Conservation (phyloP, 2,329 filamentous ascomycete genomes). For the Elsinoe ampelina region DNA sequence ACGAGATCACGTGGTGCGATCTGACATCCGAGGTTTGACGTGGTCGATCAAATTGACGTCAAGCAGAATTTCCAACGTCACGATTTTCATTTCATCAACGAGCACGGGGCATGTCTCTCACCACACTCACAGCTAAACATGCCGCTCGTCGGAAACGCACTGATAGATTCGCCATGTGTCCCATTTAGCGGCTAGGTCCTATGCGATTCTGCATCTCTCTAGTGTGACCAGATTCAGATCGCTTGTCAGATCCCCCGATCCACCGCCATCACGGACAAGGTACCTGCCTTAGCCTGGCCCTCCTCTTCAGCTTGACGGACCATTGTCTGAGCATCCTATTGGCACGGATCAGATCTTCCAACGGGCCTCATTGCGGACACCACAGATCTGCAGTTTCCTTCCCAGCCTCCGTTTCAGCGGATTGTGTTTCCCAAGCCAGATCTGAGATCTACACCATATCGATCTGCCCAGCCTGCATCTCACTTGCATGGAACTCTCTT, state of each 20-base stretch:
- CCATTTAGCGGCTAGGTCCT: background rate
- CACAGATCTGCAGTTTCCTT: background rate
- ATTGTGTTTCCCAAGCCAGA: background rate
- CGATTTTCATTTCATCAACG: background rate
- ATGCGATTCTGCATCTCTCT: background rate
- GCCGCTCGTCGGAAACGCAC: background rate
- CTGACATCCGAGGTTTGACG: background rate
- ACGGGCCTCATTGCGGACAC: too few species aligned
- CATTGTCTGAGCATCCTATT: background rate
- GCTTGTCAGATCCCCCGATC: background rate
- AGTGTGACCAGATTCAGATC: background rate
- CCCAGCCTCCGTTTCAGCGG: slow-evolving; percentile 4
- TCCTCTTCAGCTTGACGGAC: background rate
- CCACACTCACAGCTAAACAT: background rate
- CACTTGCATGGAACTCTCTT: background rate
- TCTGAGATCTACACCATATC: slow-evolving; percentile 9
- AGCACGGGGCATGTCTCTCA: background rate
- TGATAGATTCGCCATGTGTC: background rate
- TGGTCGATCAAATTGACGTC: slow-evolving; percentile 6
- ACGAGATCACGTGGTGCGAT: background rate
- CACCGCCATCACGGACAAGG: background rate
- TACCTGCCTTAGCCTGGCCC: background rate
- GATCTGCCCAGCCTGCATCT: slow-evolving; percentile 3
- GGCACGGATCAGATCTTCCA: background rate
- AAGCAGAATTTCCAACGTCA: slow-evolving; percentile 5